These are phyloP conservation scores for Suillus paluster DNA, from an alignment of 768 basidiomycete species.

Conservation along the genomic window DNA sequence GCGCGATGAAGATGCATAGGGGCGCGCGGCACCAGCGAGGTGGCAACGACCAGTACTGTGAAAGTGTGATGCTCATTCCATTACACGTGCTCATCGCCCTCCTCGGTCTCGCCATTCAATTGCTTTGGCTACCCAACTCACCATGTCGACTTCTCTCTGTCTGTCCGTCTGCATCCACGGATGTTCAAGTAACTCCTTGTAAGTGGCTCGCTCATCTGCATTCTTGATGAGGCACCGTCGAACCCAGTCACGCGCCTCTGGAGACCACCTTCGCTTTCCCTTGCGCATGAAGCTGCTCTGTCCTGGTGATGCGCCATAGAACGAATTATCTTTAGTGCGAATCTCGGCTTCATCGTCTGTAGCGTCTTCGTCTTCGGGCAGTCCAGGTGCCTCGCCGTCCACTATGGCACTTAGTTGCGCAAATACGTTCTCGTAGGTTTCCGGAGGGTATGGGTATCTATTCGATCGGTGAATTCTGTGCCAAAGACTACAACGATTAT, in stretches of 20 bases:
- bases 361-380: slow-evolving; percentile 62
- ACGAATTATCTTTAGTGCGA: slow-evolving; percentile 8
- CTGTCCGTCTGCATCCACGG: slow-evolving; percentile 73
- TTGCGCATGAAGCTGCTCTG: slow-evolving; percentile 21
- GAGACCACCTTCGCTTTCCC: slow-evolving; percentile 29
- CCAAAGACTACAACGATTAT: background rate
- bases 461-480: background rate
- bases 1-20: slow-evolving; percentile 1
- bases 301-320: slow-evolving; percentile 9
- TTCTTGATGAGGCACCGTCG: slow-evolving; percentile 80
- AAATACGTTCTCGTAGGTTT: slow-evolving; percentile 96
- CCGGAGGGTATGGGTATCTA: slow-evolving; percentile 93
- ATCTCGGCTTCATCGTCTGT: slow-evolving; percentile 14
- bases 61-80: background rate
- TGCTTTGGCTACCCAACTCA: slow-evolving; percentile 73
- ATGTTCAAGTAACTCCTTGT: slow-evolving; percentile 82
- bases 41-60: background rate
- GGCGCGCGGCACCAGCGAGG: background rate
- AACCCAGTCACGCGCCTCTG: slow-evolving; percentile 81
- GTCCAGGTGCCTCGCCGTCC: slow-evolving; percentile 86
- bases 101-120: slow-evolving; percentile 40
- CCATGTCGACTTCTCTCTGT: slow-evolving; percentile 78
- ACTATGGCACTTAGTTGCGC: slow-evolving; percentile 97
- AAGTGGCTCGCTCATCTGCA: slow-evolving; percentile 79
- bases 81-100: slow-evolving; percentile 15